A percentile compares a stretch with the other conserved stretches of the same genome.
Evolutionary conservation across 2,329 filamentous ascomycete species (phyloP).

Genomic region (Endothia cerciana): DNA sequence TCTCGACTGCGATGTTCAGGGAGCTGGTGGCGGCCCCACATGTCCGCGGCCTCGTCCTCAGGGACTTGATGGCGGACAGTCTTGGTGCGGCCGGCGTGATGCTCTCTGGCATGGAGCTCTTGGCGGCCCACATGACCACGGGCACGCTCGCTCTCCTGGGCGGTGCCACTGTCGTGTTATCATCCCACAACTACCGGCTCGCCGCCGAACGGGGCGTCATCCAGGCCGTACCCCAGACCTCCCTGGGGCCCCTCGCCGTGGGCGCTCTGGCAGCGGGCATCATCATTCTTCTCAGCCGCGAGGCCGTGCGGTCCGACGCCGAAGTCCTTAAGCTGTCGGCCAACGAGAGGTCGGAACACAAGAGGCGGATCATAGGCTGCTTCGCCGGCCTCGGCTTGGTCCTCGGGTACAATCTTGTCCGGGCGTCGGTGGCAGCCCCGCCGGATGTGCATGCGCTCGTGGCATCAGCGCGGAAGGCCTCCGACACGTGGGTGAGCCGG

Average conservation of each 20-base stretch:
- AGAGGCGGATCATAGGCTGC: neutral
- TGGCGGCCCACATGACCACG: constrained; percentile 3
- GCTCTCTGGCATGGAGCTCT: neutral
- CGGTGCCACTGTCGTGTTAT: neutral
- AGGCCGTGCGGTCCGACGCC: constrained; percentile 6
- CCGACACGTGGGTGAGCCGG: neutral
- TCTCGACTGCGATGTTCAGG: neutral
- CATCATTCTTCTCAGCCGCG: neutral
- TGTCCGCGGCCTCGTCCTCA: neutral
- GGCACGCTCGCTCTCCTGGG: constrained; percentile 6
- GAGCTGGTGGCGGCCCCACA: neutral
- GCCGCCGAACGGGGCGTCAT: neutral
- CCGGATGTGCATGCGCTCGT: neutral
- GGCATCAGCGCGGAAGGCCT: neutral
- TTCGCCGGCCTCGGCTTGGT: neutral
- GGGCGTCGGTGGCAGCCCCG: neutral
- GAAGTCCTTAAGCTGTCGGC: constrained; percentile 1
- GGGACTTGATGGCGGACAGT: constrained; percentile 1
- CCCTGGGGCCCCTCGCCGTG: neutral
- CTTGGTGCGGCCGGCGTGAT: neutral
- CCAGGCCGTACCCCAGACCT: neutral
- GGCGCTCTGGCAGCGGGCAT: neutral
- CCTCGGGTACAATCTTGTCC: neutral
- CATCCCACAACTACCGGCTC: neutral
- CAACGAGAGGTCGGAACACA: neutral